Base-by-base conservation (phyloP, 495 filamentous ascomycete genomes). In the Aspergillus wentii region DNA sequence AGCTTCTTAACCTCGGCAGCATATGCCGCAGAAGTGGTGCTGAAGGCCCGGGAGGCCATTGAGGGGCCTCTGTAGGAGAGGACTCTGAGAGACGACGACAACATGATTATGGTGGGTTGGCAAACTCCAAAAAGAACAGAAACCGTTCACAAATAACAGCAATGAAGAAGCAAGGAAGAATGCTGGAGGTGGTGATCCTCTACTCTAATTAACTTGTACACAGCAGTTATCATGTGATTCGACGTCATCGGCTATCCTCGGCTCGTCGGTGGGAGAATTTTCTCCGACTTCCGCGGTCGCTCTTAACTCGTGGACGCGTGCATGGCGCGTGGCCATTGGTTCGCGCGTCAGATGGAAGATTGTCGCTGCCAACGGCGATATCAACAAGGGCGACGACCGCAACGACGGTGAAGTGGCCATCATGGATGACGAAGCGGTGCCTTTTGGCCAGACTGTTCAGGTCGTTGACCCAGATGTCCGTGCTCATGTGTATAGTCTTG, bases 401-500 rank as follows among this genome's bases (percentile, higher is more conserved):
- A 30, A 37, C 16, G 9, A 17, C 27, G 38, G 43, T 39, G 38
- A 30, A 35, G 21, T 26, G 39, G 34, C 42, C 51, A 58, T 44
- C 33, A 67, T 72, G 66, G 66, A 70, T 33, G 53, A 68, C 40
- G 66, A 69, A 39, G 43, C 43, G 26, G 57, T 53, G 31, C 40
- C 59, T 35, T 37, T 62, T 38, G 62, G 59, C 29, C 60, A 63
- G 31, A 57, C 58, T 33, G 63, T 68, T 42, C 58, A 70, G 43
- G 66, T 79, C 30, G 76, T 92, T 21, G 88, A 95, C 56, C 86
- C 87, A 41, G 85, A 95, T 59, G 88, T 94, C 49, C 82, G 88
- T 48, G 86, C 86, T 18, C 82, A 95, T 68, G 80, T 97, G 50
- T 89, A 85, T 64, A 91, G 85, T 65, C 78, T 97, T 36, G 86